phyloP scores from a whole-genome alignment of 2,329 filamentous ascomycete species.

The Setomelanomma holmii region DNA sequence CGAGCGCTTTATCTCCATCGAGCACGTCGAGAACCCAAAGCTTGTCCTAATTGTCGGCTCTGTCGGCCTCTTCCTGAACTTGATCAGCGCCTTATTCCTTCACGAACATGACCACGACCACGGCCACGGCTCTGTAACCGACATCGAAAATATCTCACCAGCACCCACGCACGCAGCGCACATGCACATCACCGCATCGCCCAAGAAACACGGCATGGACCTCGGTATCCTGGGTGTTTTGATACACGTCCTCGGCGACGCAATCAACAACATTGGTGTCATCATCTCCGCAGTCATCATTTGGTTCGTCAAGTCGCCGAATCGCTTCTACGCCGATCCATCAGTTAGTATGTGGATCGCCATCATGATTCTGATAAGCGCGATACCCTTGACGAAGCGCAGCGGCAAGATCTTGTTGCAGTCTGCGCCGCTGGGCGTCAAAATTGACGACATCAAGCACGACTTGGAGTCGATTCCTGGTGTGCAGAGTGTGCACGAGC shows the following conservation, averaged over 20 bases:
- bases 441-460: conserved; percentile 68
- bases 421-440: conserved; percentile 67
- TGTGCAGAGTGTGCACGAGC: conserved; percentile 71
- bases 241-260: conserved; percentile 74
- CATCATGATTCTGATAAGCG: conserved; percentile 72
- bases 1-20: conserved; percentile 69
- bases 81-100: conserved; percentile 70
- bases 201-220: conserved; percentile 53
- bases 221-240: conserved; percentile 76
- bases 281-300: conserved; percentile 73
- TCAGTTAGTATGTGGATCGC: conserved; percentile 72
- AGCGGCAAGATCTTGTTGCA: conserved; percentile 73
- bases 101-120: conserved; percentile 59
- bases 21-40: conserved; percentile 67
- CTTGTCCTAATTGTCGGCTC: conserved; percentile 74
- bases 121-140: conserved; percentile 34
- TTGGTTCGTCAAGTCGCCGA: conserved; percentile 66
- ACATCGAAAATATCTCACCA: conserved; percentile 18
- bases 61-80: conserved; percentile 70
- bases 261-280: conserved; percentile 78
- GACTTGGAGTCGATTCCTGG: conserved; percentile 74
- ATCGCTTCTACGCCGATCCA: conserved; percentile 75
- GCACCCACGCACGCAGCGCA: conserved; percentile 32
- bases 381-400: conserved; percentile 66
- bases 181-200: conserved; percentile 30